Evolutionary conservation across 2,329 filamentous ascomycete species (phyloP).

Genomic region (Verticillium zaregamsianum): DNA sequence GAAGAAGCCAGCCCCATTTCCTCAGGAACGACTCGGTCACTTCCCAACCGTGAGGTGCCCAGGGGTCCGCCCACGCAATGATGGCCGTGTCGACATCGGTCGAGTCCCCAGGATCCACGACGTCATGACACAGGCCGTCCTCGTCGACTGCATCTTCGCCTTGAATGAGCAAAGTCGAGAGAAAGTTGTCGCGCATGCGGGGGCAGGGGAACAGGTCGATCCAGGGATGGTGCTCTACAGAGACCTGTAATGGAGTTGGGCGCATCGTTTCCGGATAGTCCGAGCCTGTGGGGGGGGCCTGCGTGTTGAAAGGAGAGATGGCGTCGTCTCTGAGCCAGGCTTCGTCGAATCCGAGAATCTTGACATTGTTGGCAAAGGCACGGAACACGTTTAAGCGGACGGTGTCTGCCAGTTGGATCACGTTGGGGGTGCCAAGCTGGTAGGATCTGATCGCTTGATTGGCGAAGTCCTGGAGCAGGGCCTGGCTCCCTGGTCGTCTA

Average conservation of each 20-base stretch:
- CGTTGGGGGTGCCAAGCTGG: background rate
- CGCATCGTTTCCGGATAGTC: constrained; percentile 14
- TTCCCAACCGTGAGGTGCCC: constrained; percentile 41
- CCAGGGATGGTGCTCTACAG: constrained; percentile 25
- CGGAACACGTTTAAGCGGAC: constrained; percentile 13
- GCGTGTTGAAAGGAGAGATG: constrained; percentile 14
- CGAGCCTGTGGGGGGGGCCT: background rate
- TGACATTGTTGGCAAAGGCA: constrained; percentile 9
- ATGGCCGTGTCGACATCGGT: constrained; percentile 9
- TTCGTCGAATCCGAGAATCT: constrained; percentile 6
- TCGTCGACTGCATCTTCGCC: constrained; percentile 8
- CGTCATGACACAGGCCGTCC: constrained; percentile 10
- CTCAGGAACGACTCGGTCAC: constrained; percentile 35
- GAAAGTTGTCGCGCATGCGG: constrained; percentile 22
- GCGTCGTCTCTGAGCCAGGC: constrained; percentile 13
- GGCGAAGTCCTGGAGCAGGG: constrained; percentile 3
- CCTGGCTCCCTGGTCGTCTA: background rate
- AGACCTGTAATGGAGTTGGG: constrained; percentile 22
- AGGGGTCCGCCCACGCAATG: constrained; percentile 19
- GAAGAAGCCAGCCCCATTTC: constrained; percentile 38
- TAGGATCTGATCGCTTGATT: constrained; percentile 5
- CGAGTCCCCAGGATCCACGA: constrained; percentile 9
- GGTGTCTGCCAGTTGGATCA: constrained; percentile 6
- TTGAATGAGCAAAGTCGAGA: constrained; percentile 9
- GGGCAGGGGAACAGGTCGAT: constrained; percentile 27